Percentiles rank a stretch among this genome's conserved stretches.
These are phyloP conservation scores for Didymella segeticola DNA, from an alignment of 2,329 filamentous ascomycete genomes.

Conservation along the genomic window DNA sequence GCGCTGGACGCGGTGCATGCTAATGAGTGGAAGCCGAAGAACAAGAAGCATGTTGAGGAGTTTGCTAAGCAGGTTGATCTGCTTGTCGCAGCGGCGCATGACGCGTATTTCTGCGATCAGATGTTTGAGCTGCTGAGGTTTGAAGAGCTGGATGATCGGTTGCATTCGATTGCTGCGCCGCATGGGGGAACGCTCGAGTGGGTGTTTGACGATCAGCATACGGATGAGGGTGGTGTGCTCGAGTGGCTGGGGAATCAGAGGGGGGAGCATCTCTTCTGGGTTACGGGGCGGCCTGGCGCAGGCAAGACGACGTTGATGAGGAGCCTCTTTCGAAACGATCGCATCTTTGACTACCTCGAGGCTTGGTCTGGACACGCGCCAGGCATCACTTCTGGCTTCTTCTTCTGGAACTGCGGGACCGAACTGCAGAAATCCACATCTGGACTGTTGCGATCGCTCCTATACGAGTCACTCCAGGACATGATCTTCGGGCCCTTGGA, in stretches of 20 bases:
- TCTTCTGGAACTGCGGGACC: slow-evolving; percentile 54
- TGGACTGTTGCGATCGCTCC: slow-evolving; percentile 34
- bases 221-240: slow-evolving; percentile 27
- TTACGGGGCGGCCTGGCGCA: slow-evolving; percentile 52
- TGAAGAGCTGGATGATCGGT: slow-evolving; percentile 31
- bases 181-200: slow-evolving; percentile 33
- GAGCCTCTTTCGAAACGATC: slow-evolving; percentile 39
- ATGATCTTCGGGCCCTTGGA: slow-evolving; percentile 42
- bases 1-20: slow-evolving; percentile 33
- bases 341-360: slow-evolving; percentile 33
- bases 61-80: slow-evolving; percentile 35
- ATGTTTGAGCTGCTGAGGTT: slow-evolving; percentile 34
- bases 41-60: slow-evolving; percentile 39
- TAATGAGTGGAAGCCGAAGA: slow-evolving; percentile 37
- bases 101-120: slow-evolving; percentile 32
- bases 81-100: slow-evolving; percentile 27
- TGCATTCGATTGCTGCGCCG: slow-evolving; percentile 30
- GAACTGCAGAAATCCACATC: slow-evolving; percentile 35
- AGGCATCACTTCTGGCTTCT: slow-evolving; percentile 50
- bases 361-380: slow-evolving; percentile 38
- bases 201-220: slow-evolving; percentile 29
- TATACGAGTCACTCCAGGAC: slow-evolving; percentile 42
- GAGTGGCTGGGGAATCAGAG: slow-evolving; percentile 36
- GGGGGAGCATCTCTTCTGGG: slow-evolving; percentile 40
- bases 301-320: slow-evolving; percentile 58